Conservation (phyloP, 2,329 filamentous ascomycete genomes). For the Myriosclerotinia scirpicola region DNA sequence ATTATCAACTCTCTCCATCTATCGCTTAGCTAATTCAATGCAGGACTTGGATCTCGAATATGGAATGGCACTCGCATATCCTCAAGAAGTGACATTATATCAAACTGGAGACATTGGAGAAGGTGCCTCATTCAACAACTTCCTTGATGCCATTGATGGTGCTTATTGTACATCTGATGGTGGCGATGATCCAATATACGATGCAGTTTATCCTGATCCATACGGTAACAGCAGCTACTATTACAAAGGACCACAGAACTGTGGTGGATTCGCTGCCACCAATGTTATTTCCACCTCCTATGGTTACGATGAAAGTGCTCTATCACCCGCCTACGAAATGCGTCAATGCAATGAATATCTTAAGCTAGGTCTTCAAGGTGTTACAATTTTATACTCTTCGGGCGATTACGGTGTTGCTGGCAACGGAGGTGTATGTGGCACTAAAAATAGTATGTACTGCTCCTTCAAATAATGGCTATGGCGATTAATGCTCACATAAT, state of each 20-base stretch:
- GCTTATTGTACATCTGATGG: constrained; percentile 43
- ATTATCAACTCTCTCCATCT: neutral
- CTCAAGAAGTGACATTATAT: constrained; percentile 47
- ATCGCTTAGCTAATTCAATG: neutral
- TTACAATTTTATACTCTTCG: constrained; percentile 50
- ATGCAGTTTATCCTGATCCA: constrained; percentile 41
- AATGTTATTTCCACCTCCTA: constrained; percentile 58
- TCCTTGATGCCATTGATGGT: constrained; percentile 45
- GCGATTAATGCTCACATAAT: constrained; percentile 27
- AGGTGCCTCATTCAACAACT: constrained; percentile 29
- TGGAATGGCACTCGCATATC: constrained; percentile 53
- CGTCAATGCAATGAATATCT: constrained; percentile 57
- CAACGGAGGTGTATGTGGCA: constrained; percentile 37
- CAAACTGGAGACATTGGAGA: constrained; percentile 40
- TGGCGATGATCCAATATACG: constrained; percentile 43
- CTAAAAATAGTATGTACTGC: constrained; percentile 24
- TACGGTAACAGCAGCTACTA: constrained; percentile 24
- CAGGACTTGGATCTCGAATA: constrained; percentile 54
- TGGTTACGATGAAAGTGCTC: constrained; percentile 49
- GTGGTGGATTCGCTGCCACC: constrained; percentile 48
- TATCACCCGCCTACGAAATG: constrained; percentile 49
- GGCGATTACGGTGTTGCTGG: constrained; percentile 51
- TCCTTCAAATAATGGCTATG: constrained; percentile 37
- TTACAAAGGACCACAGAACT: constrained; percentile 46
- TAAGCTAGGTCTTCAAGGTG: constrained; percentile 54